Conservation (phyloP, 2,329 filamentous ascomycete genomes). For the Metarhizium humberi region DNA sequence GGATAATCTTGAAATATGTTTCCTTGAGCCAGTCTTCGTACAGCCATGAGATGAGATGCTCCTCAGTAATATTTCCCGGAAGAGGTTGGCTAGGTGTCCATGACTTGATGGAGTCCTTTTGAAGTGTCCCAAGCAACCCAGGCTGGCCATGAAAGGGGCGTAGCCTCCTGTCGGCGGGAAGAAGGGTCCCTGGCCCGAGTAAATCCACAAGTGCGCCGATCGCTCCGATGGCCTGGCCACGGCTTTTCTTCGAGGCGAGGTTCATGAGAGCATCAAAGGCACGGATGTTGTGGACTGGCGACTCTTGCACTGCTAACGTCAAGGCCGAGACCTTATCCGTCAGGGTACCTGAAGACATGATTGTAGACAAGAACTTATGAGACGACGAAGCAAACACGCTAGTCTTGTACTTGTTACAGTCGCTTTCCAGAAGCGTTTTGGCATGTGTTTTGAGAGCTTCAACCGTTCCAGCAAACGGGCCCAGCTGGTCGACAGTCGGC, state of each 20-base stretch:
- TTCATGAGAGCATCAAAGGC: conserved; percentile 76
- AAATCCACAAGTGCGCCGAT: conserved; percentile 90
- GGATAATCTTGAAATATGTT: conserved; percentile 86
- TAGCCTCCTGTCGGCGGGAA: conserved; percentile 75
- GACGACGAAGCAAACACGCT: conserved; percentile 74
- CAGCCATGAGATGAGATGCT: conserved; percentile 77
- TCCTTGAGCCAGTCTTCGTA: conserved; percentile 96
- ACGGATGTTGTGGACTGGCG: conserved; percentile 84
- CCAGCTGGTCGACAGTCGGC: conserved; percentile 34
- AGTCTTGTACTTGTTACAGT: conserved; percentile 65
- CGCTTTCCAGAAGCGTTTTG: conserved; percentile 63
- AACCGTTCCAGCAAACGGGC: conserved; percentile 33
- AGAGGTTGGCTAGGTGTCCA: conserved; percentile 66
- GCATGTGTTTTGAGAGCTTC: conserved; percentile 59
- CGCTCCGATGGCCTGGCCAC: conserved; percentile 87
- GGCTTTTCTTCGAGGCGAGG: conserved; percentile 85
- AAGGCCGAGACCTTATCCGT: conserved; percentile 95
- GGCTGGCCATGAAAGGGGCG: conserved; percentile 73
- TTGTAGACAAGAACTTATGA: conserved; percentile 92
- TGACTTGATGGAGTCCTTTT: conserved; percentile 42
- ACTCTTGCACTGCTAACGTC: conserved; percentile 91
- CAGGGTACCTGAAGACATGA: conserved; percentile 92
- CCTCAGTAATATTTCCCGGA: conserved; percentile 63
- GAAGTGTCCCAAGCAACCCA: conserved; percentile 60
- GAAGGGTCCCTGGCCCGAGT: conserved; percentile 75